Percentiles rank a stretch among this genome's conserved stretches.
Evolutionary conservation across 345 rosid species (phyloP).

Genomic region (Eucalyptus erythrocorys): DNA sequence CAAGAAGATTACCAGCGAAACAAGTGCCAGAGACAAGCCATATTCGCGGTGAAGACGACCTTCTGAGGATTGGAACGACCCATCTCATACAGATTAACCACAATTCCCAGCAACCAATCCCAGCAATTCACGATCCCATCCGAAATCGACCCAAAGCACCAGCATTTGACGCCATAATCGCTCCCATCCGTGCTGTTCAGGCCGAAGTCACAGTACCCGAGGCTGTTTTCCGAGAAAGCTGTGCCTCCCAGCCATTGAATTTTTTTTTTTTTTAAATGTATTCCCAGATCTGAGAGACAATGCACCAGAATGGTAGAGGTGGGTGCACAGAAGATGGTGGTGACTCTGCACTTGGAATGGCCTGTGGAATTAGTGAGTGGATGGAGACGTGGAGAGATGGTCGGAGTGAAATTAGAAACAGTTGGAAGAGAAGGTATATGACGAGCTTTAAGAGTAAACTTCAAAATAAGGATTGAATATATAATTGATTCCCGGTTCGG

Average conservation of each 20-base stretch:
- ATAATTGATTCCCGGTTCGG: no score
- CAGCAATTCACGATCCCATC: constrained; percentile 22
- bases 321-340: neutral
- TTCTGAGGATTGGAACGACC: constrained; percentile 48
- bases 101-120: constrained; percentile 5
- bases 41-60: constrained; percentile 42
- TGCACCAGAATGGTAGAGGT: neutral
- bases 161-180: constrained; percentile 9
- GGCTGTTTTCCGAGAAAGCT: constrained; percentile 23
- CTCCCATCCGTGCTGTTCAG: constrained; percentile 15
- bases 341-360: neutral
- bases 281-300: neutral
- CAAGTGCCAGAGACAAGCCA: constrained; percentile 52
- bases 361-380: neutral
- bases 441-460: no score
- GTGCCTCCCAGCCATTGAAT: neutral
- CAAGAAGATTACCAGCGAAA: constrained; percentile 45
- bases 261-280: no score
- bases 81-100: constrained; percentile 28
- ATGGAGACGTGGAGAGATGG: neutral
- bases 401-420: no score
- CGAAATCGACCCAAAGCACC: constrained; percentile 30
- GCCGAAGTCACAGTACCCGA: constrained; percentile 36
- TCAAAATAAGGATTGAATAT: no score
- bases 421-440: no score